These are phyloP conservation scores for Geotrichum klebahnii DNA, from an alignment of 1,139 yeast species.

Conservation along the genomic window DNA sequence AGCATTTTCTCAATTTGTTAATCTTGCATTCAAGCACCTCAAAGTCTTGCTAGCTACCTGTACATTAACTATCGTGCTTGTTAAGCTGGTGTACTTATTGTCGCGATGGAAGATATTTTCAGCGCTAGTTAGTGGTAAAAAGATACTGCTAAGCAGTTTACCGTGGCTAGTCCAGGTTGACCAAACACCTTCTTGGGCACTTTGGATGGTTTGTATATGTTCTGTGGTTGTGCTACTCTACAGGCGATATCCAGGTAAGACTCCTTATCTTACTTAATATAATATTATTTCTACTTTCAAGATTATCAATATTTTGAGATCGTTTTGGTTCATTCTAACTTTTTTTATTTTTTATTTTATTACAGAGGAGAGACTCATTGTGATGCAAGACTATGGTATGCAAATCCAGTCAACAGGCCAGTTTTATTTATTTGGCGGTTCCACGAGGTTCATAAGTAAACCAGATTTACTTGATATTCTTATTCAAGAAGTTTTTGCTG, in stretches of 20 bases:
- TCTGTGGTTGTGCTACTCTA: neutral
- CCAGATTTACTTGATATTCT: slow-evolving; percentile 51
- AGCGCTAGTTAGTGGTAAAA: neutral
- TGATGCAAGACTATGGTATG: slow-evolving; percentile 35
- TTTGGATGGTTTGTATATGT: neutral
- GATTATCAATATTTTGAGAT: no score
- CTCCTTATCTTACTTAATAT: neutral
- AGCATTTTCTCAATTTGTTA: neutral
- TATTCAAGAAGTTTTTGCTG: slow-evolving; percentile 58
- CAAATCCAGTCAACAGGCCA: slow-evolving; percentile 32
- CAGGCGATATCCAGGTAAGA: slow-evolving; percentile 10
- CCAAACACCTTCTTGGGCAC: neutral
- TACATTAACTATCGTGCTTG: neutral
- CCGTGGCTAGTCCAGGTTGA: neutral
- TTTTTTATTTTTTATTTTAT: no score
- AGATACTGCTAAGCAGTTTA: neutral
- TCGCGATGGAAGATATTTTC: slow-evolving; percentile 1
- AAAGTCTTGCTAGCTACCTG: neutral
- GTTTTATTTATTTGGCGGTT: slow-evolving; percentile 25
- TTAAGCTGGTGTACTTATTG: neutral
- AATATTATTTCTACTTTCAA: no score
- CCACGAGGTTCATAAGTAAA: slow-evolving; percentile 45
- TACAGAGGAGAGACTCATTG: slow-evolving; percentile 30
- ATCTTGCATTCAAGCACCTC: neutral
- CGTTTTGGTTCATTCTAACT: no score